These are phyloP conservation scores for Candida sanyiensis DNA, from an alignment of 805 yeast species.

Conservation along the genomic window DNA sequence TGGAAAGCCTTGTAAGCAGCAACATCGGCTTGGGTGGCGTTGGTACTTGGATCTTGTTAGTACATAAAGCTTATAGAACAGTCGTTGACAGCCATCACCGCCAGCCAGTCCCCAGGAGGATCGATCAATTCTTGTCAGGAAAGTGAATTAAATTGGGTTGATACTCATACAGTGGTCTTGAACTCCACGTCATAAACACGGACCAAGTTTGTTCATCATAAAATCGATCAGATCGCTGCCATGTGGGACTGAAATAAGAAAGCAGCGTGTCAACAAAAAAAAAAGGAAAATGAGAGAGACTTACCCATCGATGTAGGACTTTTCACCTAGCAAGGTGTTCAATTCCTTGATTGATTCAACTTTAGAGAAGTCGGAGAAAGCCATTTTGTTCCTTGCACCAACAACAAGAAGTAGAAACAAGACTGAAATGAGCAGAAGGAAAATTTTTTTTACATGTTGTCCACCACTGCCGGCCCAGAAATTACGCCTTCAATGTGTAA, in stretches of 20 bases:
- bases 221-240: too few relatives aligned
- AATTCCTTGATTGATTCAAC: constrained; percentile 67
- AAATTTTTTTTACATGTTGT: constrained; percentile 7
- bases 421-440: constrained; percentile 1
- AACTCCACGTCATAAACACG: constrained; percentile 95
- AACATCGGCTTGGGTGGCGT: constrained; percentile 95
- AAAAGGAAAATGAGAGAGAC: constrained; percentile 31
- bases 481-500: background rate
- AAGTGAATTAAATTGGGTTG: constrained; percentile 44
- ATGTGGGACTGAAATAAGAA: constrained; percentile 16
- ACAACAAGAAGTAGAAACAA: constrained; percentile 1
- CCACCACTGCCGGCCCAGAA: too few relatives aligned
- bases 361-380: constrained; percentile 78
- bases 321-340: constrained; percentile 82
- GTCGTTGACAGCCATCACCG: too few relatives aligned
- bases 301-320: constrained; percentile 95
- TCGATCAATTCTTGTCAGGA: constrained; percentile 26
- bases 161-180: constrained; percentile 95
- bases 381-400: constrained; percentile 37
- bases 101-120: too few relatives aligned
- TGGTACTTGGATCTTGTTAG: constrained; percentile 44
- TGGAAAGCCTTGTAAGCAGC: constrained; percentile 92
- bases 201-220: constrained; percentile 86
- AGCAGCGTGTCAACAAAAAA: background rate
- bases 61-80: background rate